phyloP scores from a whole-genome alignment of 2,329 filamentous ascomycete genomes.

The Fusarium oligoseptatum region DNA sequence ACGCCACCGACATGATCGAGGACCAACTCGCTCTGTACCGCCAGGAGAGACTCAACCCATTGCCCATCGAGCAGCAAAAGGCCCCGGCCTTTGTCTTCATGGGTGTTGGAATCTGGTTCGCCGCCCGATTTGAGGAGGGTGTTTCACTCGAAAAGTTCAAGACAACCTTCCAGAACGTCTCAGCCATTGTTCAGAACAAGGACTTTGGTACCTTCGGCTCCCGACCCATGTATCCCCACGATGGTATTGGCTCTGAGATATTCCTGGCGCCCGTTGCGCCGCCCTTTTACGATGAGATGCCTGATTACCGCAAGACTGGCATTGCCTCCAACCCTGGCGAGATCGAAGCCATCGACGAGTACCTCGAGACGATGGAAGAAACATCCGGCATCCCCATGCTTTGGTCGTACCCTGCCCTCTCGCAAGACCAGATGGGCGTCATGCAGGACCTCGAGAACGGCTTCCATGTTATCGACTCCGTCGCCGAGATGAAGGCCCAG shows the following conservation, averaged over 20 bases:
- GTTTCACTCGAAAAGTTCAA: conserved; percentile 34
- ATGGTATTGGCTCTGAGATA: conserved; percentile 47
- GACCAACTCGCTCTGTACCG: conserved; percentile 41
- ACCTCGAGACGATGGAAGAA: conserved; percentile 24
- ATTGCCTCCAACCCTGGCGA: conserved; percentile 28
- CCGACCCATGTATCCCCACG: conserved; percentile 41
- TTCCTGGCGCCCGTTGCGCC: conserved; percentile 47
- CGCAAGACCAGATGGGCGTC: conserved; percentile 28
- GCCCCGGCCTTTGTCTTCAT: conserved; percentile 41
- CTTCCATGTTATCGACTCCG: conserved; percentile 48
- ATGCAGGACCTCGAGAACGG: conserved; percentile 39
- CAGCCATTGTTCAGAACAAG: conserved; percentile 29
- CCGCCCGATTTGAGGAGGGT: conserved; percentile 34
- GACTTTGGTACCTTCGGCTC: conserved; percentile 35
- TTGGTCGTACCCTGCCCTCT: conserved; percentile 38
- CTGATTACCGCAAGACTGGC: conserved; percentile 33
- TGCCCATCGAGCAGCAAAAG: conserved; percentile 36
- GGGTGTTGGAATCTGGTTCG: conserved; percentile 46
- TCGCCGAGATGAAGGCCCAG: conserved; percentile 51
- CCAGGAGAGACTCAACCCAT: conserved; percentile 27
- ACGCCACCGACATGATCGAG: conserved; percentile 26
- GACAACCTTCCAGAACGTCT: conserved; percentile 33
- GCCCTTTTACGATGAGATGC: conserved; percentile 35
- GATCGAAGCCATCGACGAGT: conserved; percentile 34
- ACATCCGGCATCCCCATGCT: conserved; percentile 34